These are phyloP conservation scores for Euphorbia peplus DNA, from an alignment of 345 rosid genomes.

Conservation along the genomic window DNA sequence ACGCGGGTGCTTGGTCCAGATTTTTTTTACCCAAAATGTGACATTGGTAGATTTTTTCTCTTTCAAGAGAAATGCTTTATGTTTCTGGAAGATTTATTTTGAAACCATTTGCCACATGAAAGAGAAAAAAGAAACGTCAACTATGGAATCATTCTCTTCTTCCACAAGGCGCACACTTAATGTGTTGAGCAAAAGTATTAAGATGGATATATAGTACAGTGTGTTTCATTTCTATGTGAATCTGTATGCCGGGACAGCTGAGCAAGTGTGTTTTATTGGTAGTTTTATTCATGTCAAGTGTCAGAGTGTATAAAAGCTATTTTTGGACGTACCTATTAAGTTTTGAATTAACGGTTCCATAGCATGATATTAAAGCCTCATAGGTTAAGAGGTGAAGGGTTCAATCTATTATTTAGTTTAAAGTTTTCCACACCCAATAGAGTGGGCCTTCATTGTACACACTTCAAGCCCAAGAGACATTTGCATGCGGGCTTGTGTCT, in stretches of 20 bases:
- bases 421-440: too few species aligned
- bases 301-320: too few species aligned
- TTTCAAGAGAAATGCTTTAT: constrained; percentile 1
- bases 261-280: background rate
- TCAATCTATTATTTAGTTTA: too few species aligned
- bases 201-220: background rate
- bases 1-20: too few species aligned
- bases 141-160: background rate
- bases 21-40: background rate
- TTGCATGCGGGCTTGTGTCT: too few species aligned
- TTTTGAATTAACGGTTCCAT: too few species aligned
- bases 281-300: background rate
- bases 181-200: background rate
- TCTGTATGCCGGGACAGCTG: background rate
- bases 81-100: background rate
- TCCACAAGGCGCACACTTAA: background rate
- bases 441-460: too few species aligned
- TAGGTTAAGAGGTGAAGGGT: too few species aligned
- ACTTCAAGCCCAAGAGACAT: too few species aligned
- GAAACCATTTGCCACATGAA: background rate
- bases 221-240: background rate
- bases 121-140: background rate
- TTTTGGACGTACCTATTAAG: too few species aligned
- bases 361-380: too few species aligned
- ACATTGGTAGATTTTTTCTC: background rate